Evolutionary conservation across 2,329 filamentous ascomycete genomes (phyloP), one percentile per base, ranked within the genome.

Genomic region (Capronia americana): DNA sequence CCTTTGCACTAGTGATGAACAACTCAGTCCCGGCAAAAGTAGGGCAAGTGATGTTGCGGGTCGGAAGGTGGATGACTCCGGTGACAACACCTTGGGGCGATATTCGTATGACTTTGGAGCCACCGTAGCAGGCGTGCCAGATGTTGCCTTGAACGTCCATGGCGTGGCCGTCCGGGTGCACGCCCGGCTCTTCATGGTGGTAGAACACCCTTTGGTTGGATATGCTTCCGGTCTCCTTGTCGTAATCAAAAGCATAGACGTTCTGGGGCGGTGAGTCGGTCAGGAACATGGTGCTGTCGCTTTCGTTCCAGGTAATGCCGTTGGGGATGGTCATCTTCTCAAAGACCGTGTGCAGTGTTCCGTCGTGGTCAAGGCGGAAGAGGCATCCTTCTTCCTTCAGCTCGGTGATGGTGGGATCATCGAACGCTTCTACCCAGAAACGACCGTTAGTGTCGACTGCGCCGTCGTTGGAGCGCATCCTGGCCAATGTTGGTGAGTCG

Each of bases 361-460:
- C 67, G 74, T 88, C 84, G 14, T 84, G 82, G 75, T 90, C 85
- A 73, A 96, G 89, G 65, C 90, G 85, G 79, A 90, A 91, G 20
- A 97, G 82, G 12, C 88, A 84, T 57, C 92, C 93, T 90, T 79
- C 79, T 60, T 78, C 69, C 63, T 72, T 74, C 6, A 75, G 73
- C 10, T 78, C 85, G 77, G 89, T 85, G 54, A 87, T 81, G 73
- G 88, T 82, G 63, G 92, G 90, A 74, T 96, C 92, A 69, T 92
- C 95, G 91, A 97, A 96, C 69, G 87, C 87, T 7, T 92, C 92
- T 5, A 93, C 83, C 90, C 92, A 96, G 79, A 94, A 95, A 38
- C 92, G 84, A 34, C 93, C 93, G 69, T 88, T 85, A 28, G 88
- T 88, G 75, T 97, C 93, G 59, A 92, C 88, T 4, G 88, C 90